These are phyloP conservation scores for Giardia muris DNA, from an alignment of 208 protist genomes.

Conservation along the genomic window DNA sequence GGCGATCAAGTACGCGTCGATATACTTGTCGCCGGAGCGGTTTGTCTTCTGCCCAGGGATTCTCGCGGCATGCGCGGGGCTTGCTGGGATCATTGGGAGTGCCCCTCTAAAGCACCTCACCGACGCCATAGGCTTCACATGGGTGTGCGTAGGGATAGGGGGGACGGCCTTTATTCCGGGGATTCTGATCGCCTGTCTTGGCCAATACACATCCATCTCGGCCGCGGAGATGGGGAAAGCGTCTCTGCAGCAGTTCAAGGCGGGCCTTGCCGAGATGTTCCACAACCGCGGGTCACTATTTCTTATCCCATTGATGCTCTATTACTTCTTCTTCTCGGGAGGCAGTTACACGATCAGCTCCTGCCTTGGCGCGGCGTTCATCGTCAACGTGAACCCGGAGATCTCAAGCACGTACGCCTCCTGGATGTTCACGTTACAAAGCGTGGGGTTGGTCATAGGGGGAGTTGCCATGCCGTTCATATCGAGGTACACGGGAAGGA, in stretches of 20 bases:
- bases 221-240: background rate
- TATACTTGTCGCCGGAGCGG: background rate
- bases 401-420: background rate
- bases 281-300: background rate
- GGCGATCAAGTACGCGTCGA: background rate
- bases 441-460: background rate
- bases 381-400: background rate
- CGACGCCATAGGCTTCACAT: background rate
- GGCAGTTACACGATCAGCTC: background rate
- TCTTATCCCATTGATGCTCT: background rate
- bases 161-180: background rate
- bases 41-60: background rate
- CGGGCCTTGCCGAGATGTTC: background rate
- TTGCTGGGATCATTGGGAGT: background rate
- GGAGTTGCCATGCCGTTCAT: background rate
- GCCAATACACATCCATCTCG: no score
- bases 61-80: background rate
- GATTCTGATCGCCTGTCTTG: no score
- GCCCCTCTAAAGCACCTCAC: background rate
- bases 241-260: background rate
- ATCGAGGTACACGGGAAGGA: background rate
- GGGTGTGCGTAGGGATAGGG: background rate
- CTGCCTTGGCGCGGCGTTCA: background rate
- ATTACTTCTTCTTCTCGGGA: constrained; percentile 1
- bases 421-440: background rate